phyloP scores from a whole-genome alignment of 2,329 filamentous ascomycete genomes.

The Colletotrichum higginsianum region DNA sequence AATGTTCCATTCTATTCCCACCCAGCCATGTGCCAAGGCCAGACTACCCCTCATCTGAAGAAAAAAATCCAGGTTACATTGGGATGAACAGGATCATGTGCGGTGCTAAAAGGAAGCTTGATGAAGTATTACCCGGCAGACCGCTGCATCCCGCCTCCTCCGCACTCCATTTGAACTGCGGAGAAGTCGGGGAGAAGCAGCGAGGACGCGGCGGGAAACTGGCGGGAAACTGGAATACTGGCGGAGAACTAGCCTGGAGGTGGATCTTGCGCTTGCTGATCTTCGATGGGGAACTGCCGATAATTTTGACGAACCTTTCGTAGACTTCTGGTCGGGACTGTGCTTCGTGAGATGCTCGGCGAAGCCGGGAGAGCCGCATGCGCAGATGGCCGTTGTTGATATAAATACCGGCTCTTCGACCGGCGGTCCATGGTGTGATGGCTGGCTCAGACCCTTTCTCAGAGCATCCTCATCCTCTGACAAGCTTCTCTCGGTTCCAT shows the following conservation, averaged over 20 bases:
- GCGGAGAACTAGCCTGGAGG: constrained; percentile 1
- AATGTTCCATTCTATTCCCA: background rate
- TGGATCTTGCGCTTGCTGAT: constrained; percentile 19
- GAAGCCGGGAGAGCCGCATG: background rate
- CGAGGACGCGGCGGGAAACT: background rate
- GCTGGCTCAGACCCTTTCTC: background rate
- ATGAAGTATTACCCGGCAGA: background rate
- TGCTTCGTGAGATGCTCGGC: constrained; percentile 10
- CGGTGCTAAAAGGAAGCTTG: background rate
- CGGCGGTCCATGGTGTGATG: background rate
- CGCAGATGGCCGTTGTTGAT: background rate
- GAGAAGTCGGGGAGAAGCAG: background rate
- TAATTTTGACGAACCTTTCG: constrained; percentile 31
- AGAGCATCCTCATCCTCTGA: background rate
- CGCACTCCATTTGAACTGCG: background rate
- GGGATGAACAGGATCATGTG: background rate
- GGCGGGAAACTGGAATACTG: constrained; percentile 1
- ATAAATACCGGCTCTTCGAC: constrained; percentile 10
- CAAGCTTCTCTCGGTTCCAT: background rate
- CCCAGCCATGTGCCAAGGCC: background rate
- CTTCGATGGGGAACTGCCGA: constrained; percentile 28
- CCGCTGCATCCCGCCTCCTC: background rate
- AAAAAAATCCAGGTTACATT: background rate
- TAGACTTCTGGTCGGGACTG: background rate
- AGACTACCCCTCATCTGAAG: background rate